Evolutionary conservation across 768 basidiomycete species (phyloP).

Genomic region (Lentinula lateritia): DNA sequence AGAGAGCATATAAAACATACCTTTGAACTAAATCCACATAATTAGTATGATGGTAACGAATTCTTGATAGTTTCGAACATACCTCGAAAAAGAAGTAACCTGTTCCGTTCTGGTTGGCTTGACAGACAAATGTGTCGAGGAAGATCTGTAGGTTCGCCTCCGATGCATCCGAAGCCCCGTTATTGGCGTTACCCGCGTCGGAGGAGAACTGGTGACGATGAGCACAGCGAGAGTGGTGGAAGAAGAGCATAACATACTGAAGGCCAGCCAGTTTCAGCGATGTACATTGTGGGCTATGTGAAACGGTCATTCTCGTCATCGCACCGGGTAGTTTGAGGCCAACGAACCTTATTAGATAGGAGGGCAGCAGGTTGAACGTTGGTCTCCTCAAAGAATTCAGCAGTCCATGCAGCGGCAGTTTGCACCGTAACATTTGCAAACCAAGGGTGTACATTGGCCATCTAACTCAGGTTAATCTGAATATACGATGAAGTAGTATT

Average conservation of each 20-base stretch:
- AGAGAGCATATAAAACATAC: conserved; percentile 25
- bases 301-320: conserved; percentile 1
- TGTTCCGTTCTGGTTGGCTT: conserved; percentile 76
- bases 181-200: conserved; percentile 47
- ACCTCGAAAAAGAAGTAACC: conserved; percentile 88
- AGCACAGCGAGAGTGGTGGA: not conserved
- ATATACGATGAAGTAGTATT: not conserved
- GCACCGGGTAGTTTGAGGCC: too few relatives aligned
- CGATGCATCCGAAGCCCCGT: conserved; percentile 66
- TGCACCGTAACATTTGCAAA: conserved; percentile 76
- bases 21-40: conserved; percentile 80
- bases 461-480: conserved; percentile 27
- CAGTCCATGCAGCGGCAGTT: conserved; percentile 76
- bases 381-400: conserved; percentile 65
- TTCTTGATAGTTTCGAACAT: conserved; percentile 10
- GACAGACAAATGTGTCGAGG: conserved; percentile 83
- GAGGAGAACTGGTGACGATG: conserved; percentile 44
- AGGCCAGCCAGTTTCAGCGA: conserved; percentile 93
- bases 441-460: conserved; percentile 93
- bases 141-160: conserved; percentile 63
- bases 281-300: conserved; percentile 63
- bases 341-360: conserved; percentile 48
- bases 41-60: conserved; percentile 31
- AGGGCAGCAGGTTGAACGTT: conserved; percentile 52
- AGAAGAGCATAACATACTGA: conserved; percentile 38